A percentile compares a stretch with the other conserved stretches of the same genome.
Conservation (phyloP, 2,329 filamentous ascomycete species). For the Verticillium zaregamsianum region DNA sequence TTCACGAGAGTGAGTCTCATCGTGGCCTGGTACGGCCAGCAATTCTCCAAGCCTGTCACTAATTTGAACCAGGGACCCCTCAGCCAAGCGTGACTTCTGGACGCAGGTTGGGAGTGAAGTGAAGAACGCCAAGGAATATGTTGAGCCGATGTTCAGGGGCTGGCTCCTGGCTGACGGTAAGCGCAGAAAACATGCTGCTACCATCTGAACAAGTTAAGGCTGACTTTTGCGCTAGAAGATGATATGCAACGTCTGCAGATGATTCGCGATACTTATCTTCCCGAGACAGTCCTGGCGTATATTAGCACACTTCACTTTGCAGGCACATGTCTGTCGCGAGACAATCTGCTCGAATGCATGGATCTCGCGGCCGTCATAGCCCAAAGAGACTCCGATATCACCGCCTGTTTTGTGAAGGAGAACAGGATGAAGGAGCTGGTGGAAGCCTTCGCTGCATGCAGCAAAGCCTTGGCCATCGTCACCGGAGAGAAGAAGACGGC, state of each 20-base stretch:
- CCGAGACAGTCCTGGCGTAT: conserved; percentile 81
- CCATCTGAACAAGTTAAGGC: neutral
- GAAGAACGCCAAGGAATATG: conserved; percentile 48
- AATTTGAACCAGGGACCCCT: conserved; percentile 24
- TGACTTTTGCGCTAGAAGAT: neutral
- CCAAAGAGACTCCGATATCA: conserved; percentile 63
- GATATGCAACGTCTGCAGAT: conserved; percentile 47
- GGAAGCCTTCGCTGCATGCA: conserved; percentile 70
- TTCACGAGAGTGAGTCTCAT: conserved; percentile 43
- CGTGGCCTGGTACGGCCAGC: neutral
- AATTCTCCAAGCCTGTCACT: conserved; percentile 12
- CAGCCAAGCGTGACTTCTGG: conserved; percentile 45
- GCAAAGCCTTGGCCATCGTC: conserved; percentile 62
- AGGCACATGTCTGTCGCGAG: conserved; percentile 68
- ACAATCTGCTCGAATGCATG: conserved; percentile 79
- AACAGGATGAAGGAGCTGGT: conserved; percentile 72
- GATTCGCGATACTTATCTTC: conserved; percentile 75
- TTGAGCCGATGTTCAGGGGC: conserved; percentile 58
- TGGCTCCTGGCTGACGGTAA: conserved; percentile 61
- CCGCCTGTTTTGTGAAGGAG: conserved; percentile 58
- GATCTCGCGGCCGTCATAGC: conserved; percentile 76
- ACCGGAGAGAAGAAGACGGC: conserved; percentile 49
- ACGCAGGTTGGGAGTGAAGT: conserved; percentile 49
- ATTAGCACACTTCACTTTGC: conserved; percentile 76
- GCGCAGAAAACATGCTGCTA: conserved; percentile 14